Conservation (phyloP, 192 early-diverging fungal species). For the Rhizophlyctis rosea region DNA sequence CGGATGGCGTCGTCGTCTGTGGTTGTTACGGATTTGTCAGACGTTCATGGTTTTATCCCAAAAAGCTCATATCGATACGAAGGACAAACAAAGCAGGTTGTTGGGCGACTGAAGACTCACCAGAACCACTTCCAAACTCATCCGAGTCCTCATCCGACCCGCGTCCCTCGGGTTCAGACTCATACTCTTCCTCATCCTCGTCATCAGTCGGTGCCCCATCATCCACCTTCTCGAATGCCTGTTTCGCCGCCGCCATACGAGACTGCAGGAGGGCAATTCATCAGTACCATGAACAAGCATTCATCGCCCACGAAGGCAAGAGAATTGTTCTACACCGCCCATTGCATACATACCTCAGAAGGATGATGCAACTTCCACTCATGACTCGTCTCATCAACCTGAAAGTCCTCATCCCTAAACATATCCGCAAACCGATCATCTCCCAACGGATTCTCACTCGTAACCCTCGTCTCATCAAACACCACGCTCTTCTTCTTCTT, state of each 20-base stretch:
- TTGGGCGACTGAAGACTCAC: constrained; percentile 8
- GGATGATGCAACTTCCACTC: constrained; percentile 80
- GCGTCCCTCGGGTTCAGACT: neutral
- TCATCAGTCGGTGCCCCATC: constrained; percentile 11
- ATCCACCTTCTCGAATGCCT: constrained; percentile 35
- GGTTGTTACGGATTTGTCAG: constrained; percentile 12
- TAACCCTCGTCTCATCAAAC: neutral
- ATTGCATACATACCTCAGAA: constrained; percentile 27
- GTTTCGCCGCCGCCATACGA: constrained; percentile 23
- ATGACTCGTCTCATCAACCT: constrained; percentile 76
- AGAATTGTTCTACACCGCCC: neutral
- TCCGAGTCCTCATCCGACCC: neutral
- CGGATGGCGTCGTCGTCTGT: constrained; percentile 37
- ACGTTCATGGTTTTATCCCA: no score
- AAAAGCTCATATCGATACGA: neutral
- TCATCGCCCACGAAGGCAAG: neutral
- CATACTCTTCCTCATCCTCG: constrained; percentile 14
- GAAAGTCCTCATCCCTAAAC: constrained; percentile 89
- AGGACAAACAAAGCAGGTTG: neutral
- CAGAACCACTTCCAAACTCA: constrained; percentile 3
- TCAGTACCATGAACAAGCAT: constrained; percentile 1
- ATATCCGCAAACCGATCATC: constrained; percentile 85
- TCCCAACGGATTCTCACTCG: constrained; percentile 54
- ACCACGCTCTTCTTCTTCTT: constrained; percentile 35
- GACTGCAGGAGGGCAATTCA: neutral